phyloP scores from a whole-genome alignment of 1,284 basidiomycete species.

The Polyporus tsugae region DNA sequence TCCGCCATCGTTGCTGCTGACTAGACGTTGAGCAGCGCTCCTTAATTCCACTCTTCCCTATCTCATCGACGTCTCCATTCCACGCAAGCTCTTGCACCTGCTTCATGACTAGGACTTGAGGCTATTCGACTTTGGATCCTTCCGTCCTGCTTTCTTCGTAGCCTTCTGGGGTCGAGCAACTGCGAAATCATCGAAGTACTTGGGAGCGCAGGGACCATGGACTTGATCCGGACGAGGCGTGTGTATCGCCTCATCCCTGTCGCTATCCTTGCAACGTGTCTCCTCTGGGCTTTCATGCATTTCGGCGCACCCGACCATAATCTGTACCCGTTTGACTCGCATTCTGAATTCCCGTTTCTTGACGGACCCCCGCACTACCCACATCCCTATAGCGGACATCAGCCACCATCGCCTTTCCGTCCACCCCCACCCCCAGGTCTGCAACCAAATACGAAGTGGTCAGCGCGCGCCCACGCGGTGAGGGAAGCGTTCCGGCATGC shows the following conservation, averaged over 20 bases:
- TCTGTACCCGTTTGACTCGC: constrained; percentile 2
- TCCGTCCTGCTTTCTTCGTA: neutral
- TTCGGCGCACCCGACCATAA: constrained; percentile 15
- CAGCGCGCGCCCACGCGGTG: constrained; percentile 59
- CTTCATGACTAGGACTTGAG: neutral
- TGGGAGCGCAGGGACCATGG: constrained; percentile 11
- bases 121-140: neutral
- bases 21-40: constrained; percentile 1
- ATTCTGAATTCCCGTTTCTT: constrained; percentile 13
- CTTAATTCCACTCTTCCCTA: neutral
- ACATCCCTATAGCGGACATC: neutral
- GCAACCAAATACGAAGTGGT: constrained; percentile 47
- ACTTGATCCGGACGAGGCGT: constrained; percentile 18
- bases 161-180: neutral
- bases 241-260: constrained; percentile 25
- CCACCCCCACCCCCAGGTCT: constrained; percentile 17
- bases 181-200: neutral
- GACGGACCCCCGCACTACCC: constrained; percentile 11
- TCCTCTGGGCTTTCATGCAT: constrained; percentile 26
- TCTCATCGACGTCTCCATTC: neutral
- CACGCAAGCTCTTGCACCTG: neutral
- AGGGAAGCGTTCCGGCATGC: constrained; percentile 68
- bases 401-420: constrained; percentile 1
- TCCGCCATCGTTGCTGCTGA: neutral
- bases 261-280: constrained; percentile 21